Evolutionary conservation across 441 rosid species (phyloP).

Genomic region (Kokia cookei): DNA sequence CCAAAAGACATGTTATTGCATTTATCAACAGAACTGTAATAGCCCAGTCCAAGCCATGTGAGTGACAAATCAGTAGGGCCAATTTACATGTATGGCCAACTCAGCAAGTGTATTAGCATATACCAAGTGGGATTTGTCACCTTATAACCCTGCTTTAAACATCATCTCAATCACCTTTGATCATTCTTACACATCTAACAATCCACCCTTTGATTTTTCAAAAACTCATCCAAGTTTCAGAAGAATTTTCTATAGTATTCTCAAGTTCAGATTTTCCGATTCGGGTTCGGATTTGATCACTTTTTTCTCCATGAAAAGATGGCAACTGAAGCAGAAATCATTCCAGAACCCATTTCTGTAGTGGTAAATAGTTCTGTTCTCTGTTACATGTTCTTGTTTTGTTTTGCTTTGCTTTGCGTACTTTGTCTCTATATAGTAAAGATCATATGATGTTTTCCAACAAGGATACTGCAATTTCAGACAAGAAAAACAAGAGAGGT

Average conservation of each 20-base stretch:
- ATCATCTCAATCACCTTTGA: conserved; percentile 19
- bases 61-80: conserved; percentile 36
- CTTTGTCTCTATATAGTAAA: background rate
- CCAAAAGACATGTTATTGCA: background rate
- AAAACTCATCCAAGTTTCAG: conserved; percentile 15
- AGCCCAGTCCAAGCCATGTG: conserved; percentile 27
- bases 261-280: background rate
- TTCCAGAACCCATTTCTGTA: conserved; percentile 29
- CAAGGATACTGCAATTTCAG: background rate
- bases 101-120: conserved; percentile 28
- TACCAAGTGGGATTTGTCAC: conserved; percentile 48
- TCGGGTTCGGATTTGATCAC: background rate
- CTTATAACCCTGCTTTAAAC: conserved; percentile 28
- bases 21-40: conserved; percentile 5
- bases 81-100: conserved; percentile 34
- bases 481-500: background rate
- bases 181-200: conserved; percentile 20
- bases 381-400: background rate
- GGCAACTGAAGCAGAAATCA: conserved; percentile 48
- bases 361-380: conserved; percentile 34
- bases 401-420: background rate
- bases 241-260: conserved; percentile 1
- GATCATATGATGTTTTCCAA: conserved; percentile 8
- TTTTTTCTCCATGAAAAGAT: conserved; percentile 35
- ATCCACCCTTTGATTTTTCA: conserved; percentile 19